Conservation (phyloP, 495 filamentous ascomycete species). For the Aspergillus heteromorphus region DNA sequence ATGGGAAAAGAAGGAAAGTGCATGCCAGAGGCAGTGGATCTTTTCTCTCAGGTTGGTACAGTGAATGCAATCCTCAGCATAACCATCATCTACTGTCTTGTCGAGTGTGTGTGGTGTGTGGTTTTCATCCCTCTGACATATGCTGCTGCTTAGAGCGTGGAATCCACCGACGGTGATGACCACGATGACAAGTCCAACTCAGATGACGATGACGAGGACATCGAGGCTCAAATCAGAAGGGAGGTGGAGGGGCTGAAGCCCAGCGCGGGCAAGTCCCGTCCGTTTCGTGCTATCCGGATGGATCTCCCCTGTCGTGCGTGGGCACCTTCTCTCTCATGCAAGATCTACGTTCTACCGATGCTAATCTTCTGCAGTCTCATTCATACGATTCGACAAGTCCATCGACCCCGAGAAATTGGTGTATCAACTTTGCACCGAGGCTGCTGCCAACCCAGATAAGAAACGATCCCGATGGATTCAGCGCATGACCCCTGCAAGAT, state of each 20-base stretch:
- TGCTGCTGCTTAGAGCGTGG: slow-evolving; percentile 14
- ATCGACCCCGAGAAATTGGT: slow-evolving; percentile 80
- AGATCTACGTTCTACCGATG: slow-evolving; percentile 17
- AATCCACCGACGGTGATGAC: slow-evolving; percentile 21
- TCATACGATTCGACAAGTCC: slow-evolving; percentile 49
- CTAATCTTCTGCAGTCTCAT: slow-evolving; percentile 33
- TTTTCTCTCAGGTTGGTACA: slow-evolving; percentile 68
- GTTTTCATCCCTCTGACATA: not conserved
- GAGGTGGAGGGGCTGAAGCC: slow-evolving; percentile 66
- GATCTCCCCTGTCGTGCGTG: slow-evolving; percentile 70
- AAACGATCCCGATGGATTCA: slow-evolving; percentile 72
- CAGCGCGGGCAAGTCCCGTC: slow-evolving; percentile 37
- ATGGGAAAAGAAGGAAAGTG: slow-evolving; percentile 74
- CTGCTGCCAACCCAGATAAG: slow-evolving; percentile 41
- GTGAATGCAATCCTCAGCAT: not conserved
- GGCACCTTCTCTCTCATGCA: slow-evolving; percentile 54
- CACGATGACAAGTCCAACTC: slow-evolving; percentile 33
- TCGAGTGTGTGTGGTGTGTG: no score
- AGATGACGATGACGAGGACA: slow-evolving; percentile 55
- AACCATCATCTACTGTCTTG: not conserved
- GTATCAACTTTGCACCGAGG: slow-evolving; percentile 65
- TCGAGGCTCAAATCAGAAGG: slow-evolving; percentile 75
- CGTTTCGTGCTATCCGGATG: slow-evolving; percentile 59
- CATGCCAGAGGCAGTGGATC: slow-evolving; percentile 60
- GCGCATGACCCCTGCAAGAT: slow-evolving; percentile 73